Evolutionary conservation across 768 basidiomycete genomes (phyloP), one percentile per base, ranked within the genome.

Genomic region (Coprinopsis strossmayeri): DNA sequence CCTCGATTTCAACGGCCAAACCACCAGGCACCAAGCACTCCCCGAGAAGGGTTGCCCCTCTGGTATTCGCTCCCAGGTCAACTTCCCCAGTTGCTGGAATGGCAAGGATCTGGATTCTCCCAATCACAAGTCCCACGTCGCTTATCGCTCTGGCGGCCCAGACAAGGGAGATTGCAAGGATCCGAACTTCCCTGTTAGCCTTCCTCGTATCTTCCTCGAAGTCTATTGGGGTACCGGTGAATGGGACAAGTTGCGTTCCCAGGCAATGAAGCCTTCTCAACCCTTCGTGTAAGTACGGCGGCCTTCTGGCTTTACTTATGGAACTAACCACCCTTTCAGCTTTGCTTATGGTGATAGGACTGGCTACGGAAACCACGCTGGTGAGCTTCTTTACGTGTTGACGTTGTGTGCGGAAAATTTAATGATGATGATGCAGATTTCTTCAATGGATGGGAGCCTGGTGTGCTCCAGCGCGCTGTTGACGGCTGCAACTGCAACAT

Each of bases 281-380:
- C 78, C 78, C 26, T 77, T 77, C 54, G 78, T 80, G 65, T 78
- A 69, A 20, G 70, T 62, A 21, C 10, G 11, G 2, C 21, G 18
- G 23, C 18, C n/a, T 11, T 32, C 40, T 18, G 5, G 13, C 26
- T 10, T 5, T 10, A 21, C 34, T 24, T 46, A 23, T 38, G 17
- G 17, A 35, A 15, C 32, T 17, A 34, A 43, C 25, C 37, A 21
- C 11, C 26, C 25, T 30, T 40, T 34, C 50, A 74, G 73, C 7
- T 73, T 59, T 52, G 55, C 81, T 20, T 66, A 77, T 53, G 83
- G 83, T 37, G 83, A 85, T 55, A 71, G 72, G 10, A 82, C 79
- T 32, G 81, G 81, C 9, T 79, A 77, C 57, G 81, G 81, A 58
- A 73, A 79, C 55, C 77, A 78, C 58, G 77, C 71, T 30, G 77